A percentile compares a stretch with the other conserved stretches of the same genome.
Conservation (phyloP, 129 eudicot species). For the sunflower (Helianthus annuus) region DNA sequence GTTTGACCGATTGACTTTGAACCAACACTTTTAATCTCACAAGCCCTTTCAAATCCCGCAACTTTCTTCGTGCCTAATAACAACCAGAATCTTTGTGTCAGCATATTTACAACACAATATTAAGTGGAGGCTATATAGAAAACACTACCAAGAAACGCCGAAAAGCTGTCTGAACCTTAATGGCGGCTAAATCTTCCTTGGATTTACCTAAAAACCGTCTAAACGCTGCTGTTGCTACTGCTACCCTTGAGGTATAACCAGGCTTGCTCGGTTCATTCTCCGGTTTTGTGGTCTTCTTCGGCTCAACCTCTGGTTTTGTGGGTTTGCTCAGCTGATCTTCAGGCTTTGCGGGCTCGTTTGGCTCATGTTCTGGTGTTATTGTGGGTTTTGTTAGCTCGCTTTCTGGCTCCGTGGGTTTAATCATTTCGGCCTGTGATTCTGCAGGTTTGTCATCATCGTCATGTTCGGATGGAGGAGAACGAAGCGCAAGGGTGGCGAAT, state of each 20-base stretch:
- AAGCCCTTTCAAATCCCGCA: conserved; percentile 58
- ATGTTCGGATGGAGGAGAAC: conserved; percentile 25
- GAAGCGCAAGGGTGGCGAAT: conserved; percentile 31
- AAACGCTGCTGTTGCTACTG: no score
- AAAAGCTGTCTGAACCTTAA: no score
- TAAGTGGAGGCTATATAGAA: background rate
- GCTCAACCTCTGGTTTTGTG: conserved; percentile 21
- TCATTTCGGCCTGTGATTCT: conserved; percentile 15
- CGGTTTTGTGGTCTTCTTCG: conserved; percentile 12
- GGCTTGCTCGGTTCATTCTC: conserved; percentile 28
- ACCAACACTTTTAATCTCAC: conserved; percentile 55
- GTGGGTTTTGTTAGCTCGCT: no score
- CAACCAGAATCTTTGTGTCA: background rate
- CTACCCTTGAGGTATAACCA: no score
- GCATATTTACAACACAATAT: background rate
- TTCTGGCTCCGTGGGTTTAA: conserved; percentile 27
- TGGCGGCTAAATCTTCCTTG: no score
- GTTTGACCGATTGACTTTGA: conserved; percentile 57
- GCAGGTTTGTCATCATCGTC: conserved; percentile 33
- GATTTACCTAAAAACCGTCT: no score
- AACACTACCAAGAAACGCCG: no score
- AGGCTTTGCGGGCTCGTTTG: background rate
- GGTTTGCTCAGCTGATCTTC: conserved; percentile 10
- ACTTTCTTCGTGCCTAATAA: conserved; percentile 56
- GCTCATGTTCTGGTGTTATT: conserved; percentile 5